Base-by-base conservation (phyloP, 169 alveolate species). In the Plasmodium blacklocki region DNA sequence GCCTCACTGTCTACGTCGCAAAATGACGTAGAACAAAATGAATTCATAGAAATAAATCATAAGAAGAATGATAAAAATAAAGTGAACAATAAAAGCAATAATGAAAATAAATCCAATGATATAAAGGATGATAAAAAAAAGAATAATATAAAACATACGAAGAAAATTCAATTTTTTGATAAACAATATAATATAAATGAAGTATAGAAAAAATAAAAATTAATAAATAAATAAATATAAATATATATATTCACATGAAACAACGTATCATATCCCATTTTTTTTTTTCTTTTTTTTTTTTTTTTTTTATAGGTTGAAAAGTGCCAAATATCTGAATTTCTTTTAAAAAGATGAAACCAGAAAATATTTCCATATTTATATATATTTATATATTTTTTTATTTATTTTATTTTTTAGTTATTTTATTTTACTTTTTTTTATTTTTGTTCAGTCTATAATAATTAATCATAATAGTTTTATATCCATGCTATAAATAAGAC, bases 321-420 rank as follows among this genome's bases (percentile, higher is more conserved):
- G 5, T 73, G 85, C 70, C 85, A 56, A 45, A 73, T 73, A 52
- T 73, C 85, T 15, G 63, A 73, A 26, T 26, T 73, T 32, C 85
- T 73, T 62, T 39, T 73, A 73, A 73, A 73, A 19, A 18, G 71
- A 18, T 15, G 50, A 29, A 47, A 6, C 26, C 15, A 52, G 7
- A 14, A 52, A 52, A 52, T 3, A 7, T 3, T 11, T 52, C 7
- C 62, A 15, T 6, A 32, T 32, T 32, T 5, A 32, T 32, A 32
- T 32, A 29, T 29, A 29, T 29, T 29, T 29, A 29, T 29, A 2
- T 29, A 29, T 29, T 29, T 23, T 23, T 26, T 26, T 29, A 29
- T 29, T 29, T 29, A 29, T 29, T 29, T 23, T 23, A 23, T 23
- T 23, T 23, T 23, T n/a, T 29, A 29, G 1, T 2, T 3, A 32